Evolutionary conservation across 106 monocot species (phyloP), one percentile per base, ranked within the genome.

Genomic region (Acanthochlamys bracteata): DNA sequence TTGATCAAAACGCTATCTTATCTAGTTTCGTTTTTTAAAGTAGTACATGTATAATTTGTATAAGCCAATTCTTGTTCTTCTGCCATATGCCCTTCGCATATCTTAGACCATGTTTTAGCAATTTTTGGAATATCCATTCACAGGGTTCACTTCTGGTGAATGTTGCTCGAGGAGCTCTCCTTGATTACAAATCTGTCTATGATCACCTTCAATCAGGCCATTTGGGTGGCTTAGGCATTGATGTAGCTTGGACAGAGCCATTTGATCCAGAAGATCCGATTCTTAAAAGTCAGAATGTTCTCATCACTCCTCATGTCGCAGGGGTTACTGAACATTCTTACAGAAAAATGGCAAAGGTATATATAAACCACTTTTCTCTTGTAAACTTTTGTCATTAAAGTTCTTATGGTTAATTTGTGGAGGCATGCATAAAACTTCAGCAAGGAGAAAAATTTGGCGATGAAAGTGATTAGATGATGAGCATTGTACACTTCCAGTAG

Each of bases 161-260:
- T 76, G 58, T 88, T 76, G 79, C 95, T 54, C 73, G 95, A 74
- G 95, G 90, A 63, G 82, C 84, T 51, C 55, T 96, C 39, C 57
- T 96, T 10, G 84, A 90, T 60, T 96, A 96, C 61, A 69, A 78
- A 21, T 40, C 95, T 39, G 82, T 96, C n/a, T 22, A 59, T 62
- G 51, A 82, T 58, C 46, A 74, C 66, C 87, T 96, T 19, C 49
- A 88, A 64, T 87, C 83, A 21, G 90, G 87, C 65, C 87, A 90
- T 41, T 76, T 96, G 24, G 90, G 90, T 53, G 95, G 95, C 20
- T 73, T 90, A 72, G 95, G 69, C 61, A 82, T 90, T 64, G 95
- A 96, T 68, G 95, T 96, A 60, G 90, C 95, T 70, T 96, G 95
- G 95, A 69, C 60, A 10, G 95, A 96, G 66, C 90, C 95, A 53